Base-by-base conservation (phyloP, 2,329 filamentous ascomycete genomes). In the Biscogniauxia mediterranea region DNA sequence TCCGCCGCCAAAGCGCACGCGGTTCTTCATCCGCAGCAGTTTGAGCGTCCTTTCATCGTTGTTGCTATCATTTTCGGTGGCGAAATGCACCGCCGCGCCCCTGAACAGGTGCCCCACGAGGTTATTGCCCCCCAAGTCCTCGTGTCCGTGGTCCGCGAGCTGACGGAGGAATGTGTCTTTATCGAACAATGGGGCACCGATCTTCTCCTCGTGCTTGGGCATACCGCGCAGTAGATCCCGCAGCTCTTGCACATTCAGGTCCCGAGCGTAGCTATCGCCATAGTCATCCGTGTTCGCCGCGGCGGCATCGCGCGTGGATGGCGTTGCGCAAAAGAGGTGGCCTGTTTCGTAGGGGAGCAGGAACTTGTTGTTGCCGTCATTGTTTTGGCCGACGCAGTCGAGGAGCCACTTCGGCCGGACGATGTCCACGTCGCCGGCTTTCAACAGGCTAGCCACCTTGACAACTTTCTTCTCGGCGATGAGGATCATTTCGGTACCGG, bases 391-490 rank as follows among this genome's bases (percentile, higher is more conserved):
- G 38, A 96, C 81, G 69, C 92, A 95, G 73, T 98, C 93, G 26
- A 91, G 80, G 2, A 98, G 78, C 95, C 95, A 99, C 5, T 80
- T 82, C 0, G 93, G 90, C 21, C 86, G 86, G 60, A 98, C 82
- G 56, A 99, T 89, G 67, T 92, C 88, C 6, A 85, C 82, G 0
- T 85, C 80, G 3, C 87, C 89, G 5, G 80, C 81, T 69, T 95
- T 96, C 63, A 92, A 87, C 8, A 97, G 76, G 9, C 91, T 93
- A 1, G 91, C 91, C 1, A 93, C 93, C 70, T 93, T 93, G 67
- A 98, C 88, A 0, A 86, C 83, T 52, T 82, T 90, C 74, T 92
- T 90, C 66, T 97, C 93, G 0, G 90, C 92, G 11, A 98, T 79
- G 56, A 93, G 81, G 42, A 95, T 80, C 64, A 90, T 92, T 52